Evolutionary conservation across 805 yeast species (phyloP), one percentile per base, ranked within the genome.

Genomic region (Pichia californica): DNA sequence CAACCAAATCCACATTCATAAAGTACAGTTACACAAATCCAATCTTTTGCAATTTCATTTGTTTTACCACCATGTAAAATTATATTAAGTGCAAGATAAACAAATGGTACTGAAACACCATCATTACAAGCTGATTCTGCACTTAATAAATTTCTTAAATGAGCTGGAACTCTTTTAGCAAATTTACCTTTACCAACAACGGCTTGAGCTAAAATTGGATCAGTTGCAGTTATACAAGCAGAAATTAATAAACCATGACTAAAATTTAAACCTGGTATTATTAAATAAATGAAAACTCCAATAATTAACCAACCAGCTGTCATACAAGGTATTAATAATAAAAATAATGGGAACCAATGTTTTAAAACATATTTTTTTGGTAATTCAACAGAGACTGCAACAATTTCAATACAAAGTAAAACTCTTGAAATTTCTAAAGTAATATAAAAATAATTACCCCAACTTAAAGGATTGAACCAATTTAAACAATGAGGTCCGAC

Each of bases 111-210:
- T 1, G 81, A 80, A 69, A 77, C 71, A 34, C 88, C 88, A 56
- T 82, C 89, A 55, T 82, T 83, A 52, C 87, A 81, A 3, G 84
- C 88, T 1, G 86, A 77, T 54, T 82, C 89, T 1, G 87, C 86
- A 27, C 80, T 69, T 37, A 82, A 64, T 42, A 82, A 63, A 50
- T 79, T 72, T 50, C 85, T 64, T 45, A 82, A 67, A 50, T 75
- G 78, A 11, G 79, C 79, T 3, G 82, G 78, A 28, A 82, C 84
- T 48, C 79, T 64, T 53, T 74, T 76, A 8, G 87, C 85, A 57
- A 82, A 82, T 51, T 76, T 76, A 41, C 88, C 88, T 49, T 79
- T 79, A 66, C 82, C 81, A 26, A 83, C 86, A 32, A 81, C 81
- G 2, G 86, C 84, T 33, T 83, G 83, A 4, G 84, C 80, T 55